Evolutionary conservation across 176 grass and related monocot genomes (phyloP).

Genomic region (Ensete glaucum): DNA sequence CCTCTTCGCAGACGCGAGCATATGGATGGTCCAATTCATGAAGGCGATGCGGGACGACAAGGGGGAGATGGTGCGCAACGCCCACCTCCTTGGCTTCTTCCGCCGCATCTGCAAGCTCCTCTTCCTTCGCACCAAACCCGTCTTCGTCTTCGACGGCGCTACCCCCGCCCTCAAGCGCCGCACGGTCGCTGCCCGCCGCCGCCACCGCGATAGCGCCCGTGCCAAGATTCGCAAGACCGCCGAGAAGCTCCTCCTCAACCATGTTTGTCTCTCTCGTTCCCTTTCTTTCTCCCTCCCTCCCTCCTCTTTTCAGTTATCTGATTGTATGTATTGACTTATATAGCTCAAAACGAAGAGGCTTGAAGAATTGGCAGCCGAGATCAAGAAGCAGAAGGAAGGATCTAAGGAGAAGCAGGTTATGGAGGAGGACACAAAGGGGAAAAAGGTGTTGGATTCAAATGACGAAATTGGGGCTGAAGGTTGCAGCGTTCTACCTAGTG

Average conservation of each 20-base stretch:
- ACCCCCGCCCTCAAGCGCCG: conserved; percentile 75
- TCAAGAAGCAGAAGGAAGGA: conserved; percentile 51
- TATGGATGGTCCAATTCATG: conserved; percentile 99
- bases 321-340: neutral
- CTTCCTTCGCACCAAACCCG: conserved; percentile 69
- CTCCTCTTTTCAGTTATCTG: neutral
- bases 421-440: conserved; percentile 6
- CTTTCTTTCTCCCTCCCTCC: neutral
- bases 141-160: conserved; percentile 83
- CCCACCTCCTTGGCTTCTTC: conserved; percentile 88
- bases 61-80: conserved; percentile 80
- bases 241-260: conserved; percentile 80
- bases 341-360: conserved; percentile 90
- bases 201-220: conserved; percentile 65
- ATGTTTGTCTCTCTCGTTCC: conserved; percentile 25
- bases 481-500: conserved; percentile 19
- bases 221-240: conserved; percentile 95
- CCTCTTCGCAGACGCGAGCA: conserved; percentile 54
- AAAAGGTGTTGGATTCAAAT: conserved; percentile 13
- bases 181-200: conserved; percentile 65
- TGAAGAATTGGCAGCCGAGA: conserved; percentile 76
- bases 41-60: conserved; percentile 94
- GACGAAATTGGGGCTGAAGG: conserved; percentile 6
- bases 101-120: conserved; percentile 92
- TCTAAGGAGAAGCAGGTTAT: conserved; percentile 43